phyloP scores from a whole-genome alignment of 176 grass and related monocot genomes.

The Cenchrus americanus region DNA sequence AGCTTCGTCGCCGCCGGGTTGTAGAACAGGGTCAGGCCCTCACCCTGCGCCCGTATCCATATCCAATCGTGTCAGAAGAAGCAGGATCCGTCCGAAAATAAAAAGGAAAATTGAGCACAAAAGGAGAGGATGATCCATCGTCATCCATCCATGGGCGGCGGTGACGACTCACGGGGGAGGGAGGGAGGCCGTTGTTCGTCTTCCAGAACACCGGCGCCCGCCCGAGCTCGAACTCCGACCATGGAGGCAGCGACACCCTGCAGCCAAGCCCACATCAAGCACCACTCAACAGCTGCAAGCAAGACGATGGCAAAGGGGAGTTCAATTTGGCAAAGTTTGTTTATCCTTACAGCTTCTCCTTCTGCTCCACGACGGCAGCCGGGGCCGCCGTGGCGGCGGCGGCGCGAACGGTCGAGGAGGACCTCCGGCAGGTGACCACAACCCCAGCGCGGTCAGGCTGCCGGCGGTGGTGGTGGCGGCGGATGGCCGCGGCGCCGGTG shows the following conservation, averaged over 20 bases:
- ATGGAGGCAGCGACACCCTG: slow-evolving; percentile 66
- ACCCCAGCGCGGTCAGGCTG: neutral
- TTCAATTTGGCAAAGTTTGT: neutral
- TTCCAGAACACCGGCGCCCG: slow-evolving; percentile 86
- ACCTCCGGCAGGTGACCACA: slow-evolving; percentile 30
- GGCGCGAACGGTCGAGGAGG: slow-evolving; percentile 21
- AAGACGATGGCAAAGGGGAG: neutral
- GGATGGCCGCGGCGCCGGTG: slow-evolving; percentile 34
- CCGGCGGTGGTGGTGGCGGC: slow-evolving; percentile 5
- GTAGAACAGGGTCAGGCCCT: slow-evolving; percentile 86
- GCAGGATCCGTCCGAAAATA: neutral
- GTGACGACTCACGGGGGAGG: slow-evolving; percentile 51
- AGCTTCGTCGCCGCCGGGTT: slow-evolving; percentile 71
- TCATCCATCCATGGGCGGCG: too few species aligned
- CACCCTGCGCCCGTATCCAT: slow-evolving; percentile 41
- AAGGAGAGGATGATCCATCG: neutral
- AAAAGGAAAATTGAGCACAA: neutral
- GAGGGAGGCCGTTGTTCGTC: slow-evolving; percentile 75
- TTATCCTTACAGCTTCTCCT: slow-evolving; percentile 33
- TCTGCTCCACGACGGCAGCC: slow-evolving; percentile 22
- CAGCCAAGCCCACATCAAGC: neutral
- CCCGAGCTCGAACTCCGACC: slow-evolving; percentile 91
- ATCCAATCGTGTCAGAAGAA: neutral
- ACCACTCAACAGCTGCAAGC: neutral
- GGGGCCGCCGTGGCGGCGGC: slow-evolving; percentile 23